These are phyloP conservation scores for Podaxis sp. DNA, from an alignment of 768 basidiomycete genomes.

Conservation along the genomic window DNA sequence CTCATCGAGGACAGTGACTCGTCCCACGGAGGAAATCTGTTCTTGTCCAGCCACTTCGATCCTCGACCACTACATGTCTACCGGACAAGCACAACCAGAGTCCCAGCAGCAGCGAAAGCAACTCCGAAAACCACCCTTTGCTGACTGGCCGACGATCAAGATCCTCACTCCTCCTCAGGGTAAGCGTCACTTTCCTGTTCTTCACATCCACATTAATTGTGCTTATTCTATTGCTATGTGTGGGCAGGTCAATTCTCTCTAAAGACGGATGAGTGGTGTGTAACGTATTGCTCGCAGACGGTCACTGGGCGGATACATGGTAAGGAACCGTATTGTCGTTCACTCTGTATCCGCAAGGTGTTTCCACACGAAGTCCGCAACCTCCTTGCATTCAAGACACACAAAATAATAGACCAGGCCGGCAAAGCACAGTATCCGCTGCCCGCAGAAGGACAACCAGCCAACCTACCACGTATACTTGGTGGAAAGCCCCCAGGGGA, in stretches of 20 bases:
- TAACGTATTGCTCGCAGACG: slow-evolving; percentile 58
- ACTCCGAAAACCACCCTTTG: slow-evolving; percentile 33
- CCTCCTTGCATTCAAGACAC: slow-evolving; percentile 40
- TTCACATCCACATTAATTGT: neutral
- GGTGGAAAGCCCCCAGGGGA: slow-evolving; percentile 36
- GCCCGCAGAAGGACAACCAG: slow-evolving; percentile 61
- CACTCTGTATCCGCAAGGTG: slow-evolving; percentile 61
- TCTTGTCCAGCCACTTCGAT: slow-evolving; percentile 5
- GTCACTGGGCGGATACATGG: slow-evolving; percentile 46
- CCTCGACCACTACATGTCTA: slow-evolving; percentile 12
- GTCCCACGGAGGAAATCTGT: neutral
- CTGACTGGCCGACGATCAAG: slow-evolving; percentile 51
- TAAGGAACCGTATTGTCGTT: slow-evolving; percentile 50
- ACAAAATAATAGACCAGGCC: slow-evolving; percentile 34
- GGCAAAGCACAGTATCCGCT: slow-evolving; percentile 55
- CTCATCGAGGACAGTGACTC: slow-evolving; percentile 8
- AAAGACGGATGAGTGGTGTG: slow-evolving; percentile 60
- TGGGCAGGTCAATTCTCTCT: slow-evolving; percentile 53
- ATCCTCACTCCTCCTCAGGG: slow-evolving; percentile 50
- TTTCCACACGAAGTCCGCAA: slow-evolving; percentile 64
- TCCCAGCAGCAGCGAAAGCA: slow-evolving; percentile 27
- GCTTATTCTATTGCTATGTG: neutral
- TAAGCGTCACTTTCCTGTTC: slow-evolving; percentile 15
- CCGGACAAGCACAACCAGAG: slow-evolving; percentile 22
- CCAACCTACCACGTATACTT: slow-evolving; percentile 39